phyloP scores from a whole-genome alignment of 192 early-diverging fungal species.

The Entomortierella beljakovae region DNA sequence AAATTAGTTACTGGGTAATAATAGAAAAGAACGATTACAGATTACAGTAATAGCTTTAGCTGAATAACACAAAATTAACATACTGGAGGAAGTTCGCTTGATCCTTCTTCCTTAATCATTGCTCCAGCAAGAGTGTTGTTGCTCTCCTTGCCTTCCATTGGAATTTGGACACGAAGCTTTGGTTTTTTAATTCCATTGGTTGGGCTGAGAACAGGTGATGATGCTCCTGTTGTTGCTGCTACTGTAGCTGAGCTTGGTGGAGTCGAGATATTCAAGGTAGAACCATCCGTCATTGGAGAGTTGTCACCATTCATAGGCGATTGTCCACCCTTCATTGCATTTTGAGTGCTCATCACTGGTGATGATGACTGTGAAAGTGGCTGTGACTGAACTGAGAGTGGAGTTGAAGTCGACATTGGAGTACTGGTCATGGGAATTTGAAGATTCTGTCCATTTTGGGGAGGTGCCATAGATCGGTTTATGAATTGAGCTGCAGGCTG shows the following conservation, averaged over 20 bases:
- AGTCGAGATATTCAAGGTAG: constrained; percentile 31
- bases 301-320: constrained; percentile 48
- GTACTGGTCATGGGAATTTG: constrained; percentile 39
- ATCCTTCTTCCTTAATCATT: constrained; percentile 49
- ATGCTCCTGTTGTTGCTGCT: constrained; percentile 8
- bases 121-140: constrained; percentile 36
- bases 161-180: constrained; percentile 42
- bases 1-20: neutral
- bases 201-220: constrained; percentile 45
- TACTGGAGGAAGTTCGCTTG: constrained; percentile 48
- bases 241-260: constrained; percentile 11
- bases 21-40: no score
- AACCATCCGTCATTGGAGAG: constrained; percentile 53
- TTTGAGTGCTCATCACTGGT: constrained; percentile 37
- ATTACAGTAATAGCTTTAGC: neutral
- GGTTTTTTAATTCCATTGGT: constrained; percentile 48
- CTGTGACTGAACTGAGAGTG: constrained; percentile 29
- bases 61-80: neutral
- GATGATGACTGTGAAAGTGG: constrained; percentile 36
- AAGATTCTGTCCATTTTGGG: constrained; percentile 23
- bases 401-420: constrained; percentile 20
- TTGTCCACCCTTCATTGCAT: constrained; percentile 40
- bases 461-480: constrained; percentile 22
- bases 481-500: constrained; percentile 20
- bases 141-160: constrained; percentile 39